Percentiles rank a stretch among this genome's conserved stretches.
phyloP scores from a whole-genome alignment of 306 rosid species.

The Ceratonia siliqua region DNA sequence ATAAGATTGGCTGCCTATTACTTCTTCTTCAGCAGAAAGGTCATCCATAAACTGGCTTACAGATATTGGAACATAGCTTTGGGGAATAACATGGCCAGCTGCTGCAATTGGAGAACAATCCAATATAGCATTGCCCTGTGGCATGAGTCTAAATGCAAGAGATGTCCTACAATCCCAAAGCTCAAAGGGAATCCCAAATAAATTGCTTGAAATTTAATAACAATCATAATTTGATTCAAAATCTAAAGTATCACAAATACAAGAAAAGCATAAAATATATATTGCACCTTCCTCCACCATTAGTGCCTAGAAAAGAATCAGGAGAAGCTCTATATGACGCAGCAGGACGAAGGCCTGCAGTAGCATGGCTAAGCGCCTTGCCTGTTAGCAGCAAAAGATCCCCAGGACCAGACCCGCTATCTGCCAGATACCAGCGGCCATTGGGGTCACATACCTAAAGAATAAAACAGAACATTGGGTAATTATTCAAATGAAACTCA shows the following conservation, averaged over 20 bases:
- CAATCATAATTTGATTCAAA: conserved; percentile 12
- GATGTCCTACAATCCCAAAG: conserved; percentile 79
- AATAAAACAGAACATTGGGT: conserved; percentile 32
- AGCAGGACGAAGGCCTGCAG: conserved; percentile 90
- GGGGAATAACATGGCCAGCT: conserved; percentile 95
- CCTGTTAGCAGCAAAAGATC: conserved; percentile 94
- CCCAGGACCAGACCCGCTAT: conserved; percentile 72
- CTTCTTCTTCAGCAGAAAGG: conserved; percentile 91
- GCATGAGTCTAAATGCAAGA: conserved; percentile 95
- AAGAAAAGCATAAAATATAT: conserved; percentile 4
- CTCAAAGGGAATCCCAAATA: conserved; percentile 40
- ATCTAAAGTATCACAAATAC: conserved; percentile 22
- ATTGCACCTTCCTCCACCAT: conserved; percentile 73
- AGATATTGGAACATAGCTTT: conserved; percentile 84
- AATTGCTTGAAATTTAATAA: conserved; percentile 34
- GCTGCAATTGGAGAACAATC: conserved; percentile 95
- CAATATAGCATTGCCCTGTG: conserved; percentile 84
- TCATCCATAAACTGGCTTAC: conserved; percentile 99
- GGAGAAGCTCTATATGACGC: conserved; percentile 77
- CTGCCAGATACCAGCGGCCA: conserved; percentile 96
- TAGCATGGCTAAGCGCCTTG: conserved; percentile 88
- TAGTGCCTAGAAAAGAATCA: conserved; percentile 57
- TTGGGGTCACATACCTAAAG: conserved; percentile 85
- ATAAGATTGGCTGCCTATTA: conserved; percentile 62
- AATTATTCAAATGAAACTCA: conserved; percentile 2